Evolutionary conservation across 1,284 basidiomycete species (phyloP).

Genomic region (Trametes polyzona): DNA sequence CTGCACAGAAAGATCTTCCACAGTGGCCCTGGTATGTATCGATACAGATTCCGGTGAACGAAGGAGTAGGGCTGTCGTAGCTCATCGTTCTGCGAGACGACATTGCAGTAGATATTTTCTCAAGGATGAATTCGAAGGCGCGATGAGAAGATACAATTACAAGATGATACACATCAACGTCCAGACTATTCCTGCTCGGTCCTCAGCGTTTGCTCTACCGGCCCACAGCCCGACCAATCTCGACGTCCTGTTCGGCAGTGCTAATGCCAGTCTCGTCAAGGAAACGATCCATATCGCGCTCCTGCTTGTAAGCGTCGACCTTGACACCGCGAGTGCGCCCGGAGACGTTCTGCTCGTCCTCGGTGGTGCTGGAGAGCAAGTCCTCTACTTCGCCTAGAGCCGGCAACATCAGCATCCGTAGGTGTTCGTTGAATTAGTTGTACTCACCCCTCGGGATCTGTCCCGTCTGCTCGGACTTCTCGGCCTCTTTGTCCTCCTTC

Average conservation of each 20-base stretch:
- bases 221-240: conserved; percentile 27
- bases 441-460: conserved; percentile 29
- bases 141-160: not conserved
- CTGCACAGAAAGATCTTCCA: too few species aligned
- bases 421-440: not conserved
- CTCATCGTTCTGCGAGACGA: too few species aligned
- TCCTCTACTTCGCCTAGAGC: conserved; percentile 34
- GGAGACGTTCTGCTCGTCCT: conserved; percentile 28
- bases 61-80: too few species aligned
- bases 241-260: conserved; percentile 27
- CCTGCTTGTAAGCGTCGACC: conserved; percentile 35
- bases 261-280: conserved; percentile 25
- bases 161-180: not conserved
- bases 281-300: conserved; percentile 29
- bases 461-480: conserved; percentile 27
- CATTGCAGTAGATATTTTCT: too few species aligned
- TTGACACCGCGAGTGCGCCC: conserved; percentile 30
- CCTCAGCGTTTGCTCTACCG: not conserved
- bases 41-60: too few species aligned
- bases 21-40: too few species aligned
- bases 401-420: not conserved
- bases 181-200: not conserved
- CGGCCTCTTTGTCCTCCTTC: conserved; percentile 30
- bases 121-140: too few species aligned
- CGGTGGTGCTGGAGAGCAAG: conserved; percentile 24